Conservation (phyloP, 306 rosid genomes). For the Vigna trinervia region DNA sequence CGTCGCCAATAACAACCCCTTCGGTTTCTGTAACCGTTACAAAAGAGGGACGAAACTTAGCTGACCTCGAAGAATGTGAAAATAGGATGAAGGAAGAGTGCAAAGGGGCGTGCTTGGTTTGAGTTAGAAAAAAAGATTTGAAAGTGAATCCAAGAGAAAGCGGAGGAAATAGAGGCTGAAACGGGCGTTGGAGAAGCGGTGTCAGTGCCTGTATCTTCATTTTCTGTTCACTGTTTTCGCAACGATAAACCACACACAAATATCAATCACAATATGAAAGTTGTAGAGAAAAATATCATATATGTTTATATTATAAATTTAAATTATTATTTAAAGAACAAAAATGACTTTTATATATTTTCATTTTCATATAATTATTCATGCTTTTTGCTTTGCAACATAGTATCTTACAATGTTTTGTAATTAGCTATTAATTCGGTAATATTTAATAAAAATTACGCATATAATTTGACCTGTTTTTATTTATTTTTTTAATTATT, state of each 20-base stretch:
- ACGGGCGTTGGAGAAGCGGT: slow-evolving; percentile 40
- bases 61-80: not conserved
- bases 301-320: not conserved
- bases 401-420: not conserved
- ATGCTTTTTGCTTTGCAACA: not conserved
- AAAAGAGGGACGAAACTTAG: slow-evolving; percentile 29
- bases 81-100: not conserved
- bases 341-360: not conserved
- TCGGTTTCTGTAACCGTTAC: slow-evolving; percentile 52
- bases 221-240: slow-evolving; percentile 14
- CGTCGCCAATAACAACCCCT: slow-evolving; percentile 52
- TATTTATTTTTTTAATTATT: not conserved
- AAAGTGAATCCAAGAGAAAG: slow-evolving; percentile 38
- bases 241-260: not conserved
- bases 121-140: slow-evolving; percentile 43
- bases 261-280: not conserved
- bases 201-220: slow-evolving; percentile 44
- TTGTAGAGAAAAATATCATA: too few relatives aligned
- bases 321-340: not conserved
- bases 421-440: too few relatives aligned
- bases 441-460: too few relatives aligned
- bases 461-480: not conserved
- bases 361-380: not conserved
- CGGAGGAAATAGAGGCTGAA: slow-evolving; percentile 39
- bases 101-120: slow-evolving; percentile 42